phyloP scores from a whole-genome alignment of 2,329 filamentous ascomycete species.

The Claviceps sp. region DNA sequence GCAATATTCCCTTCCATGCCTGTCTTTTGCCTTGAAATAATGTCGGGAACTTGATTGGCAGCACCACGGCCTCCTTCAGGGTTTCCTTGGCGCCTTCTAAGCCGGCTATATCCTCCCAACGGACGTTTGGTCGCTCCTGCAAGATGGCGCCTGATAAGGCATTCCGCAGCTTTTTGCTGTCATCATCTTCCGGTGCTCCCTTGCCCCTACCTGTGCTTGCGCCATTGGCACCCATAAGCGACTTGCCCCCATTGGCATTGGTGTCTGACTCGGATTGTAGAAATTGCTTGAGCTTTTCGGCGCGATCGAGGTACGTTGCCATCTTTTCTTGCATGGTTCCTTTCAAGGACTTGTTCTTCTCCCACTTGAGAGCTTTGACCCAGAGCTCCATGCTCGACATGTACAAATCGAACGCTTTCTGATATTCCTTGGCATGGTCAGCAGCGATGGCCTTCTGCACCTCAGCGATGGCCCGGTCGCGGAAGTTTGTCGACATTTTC shows the following conservation, averaged over 20 bases:
- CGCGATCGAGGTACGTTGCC: conserved; percentile 94
- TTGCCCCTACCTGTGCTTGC: conserved; percentile 46
- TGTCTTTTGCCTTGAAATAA: conserved; percentile 92
- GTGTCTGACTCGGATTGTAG: conserved; percentile 63
- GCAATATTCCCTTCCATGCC: conserved; percentile 94
- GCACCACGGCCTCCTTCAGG: conserved; percentile 89
- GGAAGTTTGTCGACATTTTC: conserved; percentile 90
- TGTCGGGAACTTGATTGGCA: conserved; percentile 97
- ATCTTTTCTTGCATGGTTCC: conserved; percentile 95
- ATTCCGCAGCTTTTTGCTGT: conserved; percentile 87
- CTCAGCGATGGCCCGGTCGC: conserved; percentile 88
- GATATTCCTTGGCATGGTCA: conserved; percentile 91
- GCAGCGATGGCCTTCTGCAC: conserved; percentile 96
- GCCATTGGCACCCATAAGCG: conserved; percentile 55
- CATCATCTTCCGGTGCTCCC: conserved; percentile 67
- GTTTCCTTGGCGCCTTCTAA: conserved; percentile 91
- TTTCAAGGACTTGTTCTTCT: conserved; percentile 95
- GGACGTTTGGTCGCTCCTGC: conserved; percentile 88
- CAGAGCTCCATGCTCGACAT: conserved; percentile 94
- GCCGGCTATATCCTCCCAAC: conserved; percentile 96
- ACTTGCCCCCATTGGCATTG: conserved; percentile 50
- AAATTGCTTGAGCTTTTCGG: conserved; percentile 93
- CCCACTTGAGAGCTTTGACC: conserved; percentile 98
- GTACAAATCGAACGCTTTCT: conserved; percentile 92
- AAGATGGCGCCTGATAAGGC: conserved; percentile 86